A percentile compares a stretch with the other conserved stretches of the same genome.
phyloP scores from a whole-genome alignment of 2,329 filamentous ascomycete species.

The Seiridium cupressi region DNA sequence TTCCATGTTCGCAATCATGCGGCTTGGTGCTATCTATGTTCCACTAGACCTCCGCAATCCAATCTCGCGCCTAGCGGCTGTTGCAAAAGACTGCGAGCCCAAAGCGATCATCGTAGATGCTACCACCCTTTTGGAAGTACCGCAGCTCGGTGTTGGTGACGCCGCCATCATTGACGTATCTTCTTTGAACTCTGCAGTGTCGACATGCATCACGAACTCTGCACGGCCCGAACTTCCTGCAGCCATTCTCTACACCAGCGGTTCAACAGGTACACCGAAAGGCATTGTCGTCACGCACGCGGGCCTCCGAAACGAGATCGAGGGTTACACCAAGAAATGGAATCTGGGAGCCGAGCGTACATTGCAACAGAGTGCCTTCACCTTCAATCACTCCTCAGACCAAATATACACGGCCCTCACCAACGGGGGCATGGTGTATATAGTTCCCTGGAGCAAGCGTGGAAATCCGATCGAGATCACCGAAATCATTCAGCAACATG shows the following conservation, averaged over 20 bases:
- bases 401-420: slow-evolving; percentile 29
- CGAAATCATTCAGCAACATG: slow-evolving; percentile 26
- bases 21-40: slow-evolving; percentile 35
- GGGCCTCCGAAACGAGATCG: slow-evolving; percentile 1
- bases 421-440: slow-evolving; percentile 27
- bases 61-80: slow-evolving; percentile 4
- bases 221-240: slow-evolving; percentile 8
- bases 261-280: slow-evolving; percentile 25
- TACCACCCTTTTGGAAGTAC: neutral
- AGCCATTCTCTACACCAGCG: slow-evolving; percentile 19
- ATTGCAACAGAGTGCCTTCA: slow-evolving; percentile 32
- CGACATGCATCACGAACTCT: neutral
- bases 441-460: slow-evolving; percentile 24
- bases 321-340: neutral
- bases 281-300: slow-evolving; percentile 23
- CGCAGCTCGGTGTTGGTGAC: neutral
- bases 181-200: too few relatives aligned
- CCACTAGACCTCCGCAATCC: slow-evolving; percentile 36
- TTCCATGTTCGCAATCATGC: slow-evolving; percentile 38
- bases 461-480: slow-evolving; percentile 31
- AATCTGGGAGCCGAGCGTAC: slow-evolving; percentile 14
- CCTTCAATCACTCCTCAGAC: slow-evolving; percentile 31
- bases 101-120: slow-evolving; percentile 6
- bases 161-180: neutral
- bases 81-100: slow-evolving; percentile 4